Conservation (phyloP, 352 stramenopile genomes). For the Pythium folliculosum region DNA sequence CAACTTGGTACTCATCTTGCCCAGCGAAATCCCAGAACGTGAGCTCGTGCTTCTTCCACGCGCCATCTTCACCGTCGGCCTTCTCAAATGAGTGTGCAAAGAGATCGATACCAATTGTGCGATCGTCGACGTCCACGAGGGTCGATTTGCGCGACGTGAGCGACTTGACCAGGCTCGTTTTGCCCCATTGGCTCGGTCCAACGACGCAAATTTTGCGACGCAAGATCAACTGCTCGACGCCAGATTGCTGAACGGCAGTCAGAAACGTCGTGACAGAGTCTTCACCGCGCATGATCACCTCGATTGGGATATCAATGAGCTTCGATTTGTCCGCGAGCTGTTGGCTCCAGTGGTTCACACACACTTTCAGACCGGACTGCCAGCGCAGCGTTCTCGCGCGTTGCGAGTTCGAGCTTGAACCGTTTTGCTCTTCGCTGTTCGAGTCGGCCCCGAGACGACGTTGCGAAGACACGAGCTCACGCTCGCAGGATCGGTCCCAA, state of each 20-base stretch:
- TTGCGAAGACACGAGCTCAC: neutral
- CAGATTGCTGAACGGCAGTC: neutral
- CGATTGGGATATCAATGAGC: constrained; percentile 10
- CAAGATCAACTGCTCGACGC: constrained; percentile 12
- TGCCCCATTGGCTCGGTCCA: constrained; percentile 36
- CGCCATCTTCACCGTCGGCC: neutral
- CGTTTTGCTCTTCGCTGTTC: neutral
- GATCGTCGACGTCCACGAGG: constrained; percentile 27
- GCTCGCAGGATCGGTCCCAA: constrained; percentile 4
- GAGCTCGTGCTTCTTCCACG: constrained; percentile 2
- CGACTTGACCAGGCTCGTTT: constrained; percentile 39
- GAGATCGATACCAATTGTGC: constrained; percentile 38
- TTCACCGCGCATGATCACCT: constrained; percentile 25
- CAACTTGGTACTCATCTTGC: constrained; percentile 19
- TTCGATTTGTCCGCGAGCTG: neutral
- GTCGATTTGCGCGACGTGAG: constrained; percentile 19
- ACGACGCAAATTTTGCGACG: constrained; percentile 35
- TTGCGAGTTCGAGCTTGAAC: neutral
- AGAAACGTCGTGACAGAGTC: constrained; percentile 25
- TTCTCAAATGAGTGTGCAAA: constrained; percentile 27
- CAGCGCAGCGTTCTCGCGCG: neutral
- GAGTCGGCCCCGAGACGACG: neutral
- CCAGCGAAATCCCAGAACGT: constrained; percentile 24
- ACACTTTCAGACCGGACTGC: neutral
- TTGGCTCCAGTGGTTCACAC: neutral